Evolutionary conservation across 441 rosid genomes (phyloP), one percentile per base, ranked within the genome.

Genomic region (Daphne laureola): DNA sequence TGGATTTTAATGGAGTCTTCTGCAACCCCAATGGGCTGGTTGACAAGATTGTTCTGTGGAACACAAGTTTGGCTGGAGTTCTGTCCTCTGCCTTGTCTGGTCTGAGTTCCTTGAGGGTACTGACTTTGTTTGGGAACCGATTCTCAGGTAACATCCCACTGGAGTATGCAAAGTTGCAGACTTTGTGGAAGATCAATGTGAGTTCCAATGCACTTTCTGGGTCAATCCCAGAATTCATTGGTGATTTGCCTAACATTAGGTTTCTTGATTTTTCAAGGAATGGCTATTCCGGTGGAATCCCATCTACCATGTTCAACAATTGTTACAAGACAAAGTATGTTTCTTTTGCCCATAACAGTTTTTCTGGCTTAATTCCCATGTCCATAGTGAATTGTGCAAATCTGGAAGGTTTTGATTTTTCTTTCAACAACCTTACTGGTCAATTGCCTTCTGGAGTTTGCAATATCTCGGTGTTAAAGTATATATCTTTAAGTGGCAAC

Each of bases 231-330:
- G 95, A 82, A 67, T 92, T 91, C 61, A 59, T 92, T 41, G 96
- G 96, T 42, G 86, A 74, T 27, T 74, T 92, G 53, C 86, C 79
- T 44, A 88, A 66, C 52, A 78, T 92, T 54, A 76, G 98, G 77
- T 83, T 92, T 64, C 91, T 92, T 26, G 98, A 92, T 72, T 78
- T 92, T 75, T 92, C 98, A 45, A 79, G 64, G 57, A 92, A 92
- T 75, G 78, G 72, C 41, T 86, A 75, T 55, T 35, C 41, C 43
- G 95, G 91, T 16, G 74, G 72, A 63, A 81, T 88, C 58, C 94
- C 94, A 5, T 74, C 49, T 49, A 70, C 75, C 65, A 67, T 88
- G 79, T 88, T 92, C 65, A 79, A 67, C 67, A 44, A 65, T 43
- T 92, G 98, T 42, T 66, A 67, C 71, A 86, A 78, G 75, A 86